These are phyloP conservation scores for Dryadomyces quercivorus DNA, from an alignment of 2,329 filamentous ascomycete genomes.

Conservation along the genomic window DNA sequence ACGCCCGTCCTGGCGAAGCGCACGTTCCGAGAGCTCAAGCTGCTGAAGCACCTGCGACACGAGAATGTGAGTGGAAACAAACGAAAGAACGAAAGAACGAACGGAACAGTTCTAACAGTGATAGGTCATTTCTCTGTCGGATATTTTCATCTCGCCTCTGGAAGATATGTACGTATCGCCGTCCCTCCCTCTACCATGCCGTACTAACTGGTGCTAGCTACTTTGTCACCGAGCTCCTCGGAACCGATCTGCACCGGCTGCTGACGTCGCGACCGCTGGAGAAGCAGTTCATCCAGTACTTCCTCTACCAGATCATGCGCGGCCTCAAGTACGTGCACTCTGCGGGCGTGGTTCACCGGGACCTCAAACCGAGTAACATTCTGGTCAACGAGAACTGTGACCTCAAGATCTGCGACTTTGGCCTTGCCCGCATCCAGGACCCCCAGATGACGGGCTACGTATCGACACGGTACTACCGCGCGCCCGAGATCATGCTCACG, in stretches of 20 bases:
- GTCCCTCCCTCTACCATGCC: background rate
- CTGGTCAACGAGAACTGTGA: conserved; percentile 99
- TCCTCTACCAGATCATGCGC: conserved; percentile 96
- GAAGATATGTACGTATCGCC: conserved; percentile 74
- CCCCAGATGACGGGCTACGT: conserved; percentile 99
- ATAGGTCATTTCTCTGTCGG: conserved; percentile 92
- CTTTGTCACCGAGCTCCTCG: conserved; percentile 94
- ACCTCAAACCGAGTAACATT: conserved; percentile 97
- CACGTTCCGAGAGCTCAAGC: conserved; percentile 93
- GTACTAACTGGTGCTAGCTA: conserved; percentile 44
- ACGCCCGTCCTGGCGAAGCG: conserved; percentile 97
- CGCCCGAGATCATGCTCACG: conserved; percentile 98
- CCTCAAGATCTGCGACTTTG: conserved; percentile 98
- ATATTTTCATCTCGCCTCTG: conserved; percentile 98
- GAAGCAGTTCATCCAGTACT: conserved; percentile 99
- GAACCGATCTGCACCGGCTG: conserved; percentile 90
- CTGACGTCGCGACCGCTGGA: conserved; percentile 91
- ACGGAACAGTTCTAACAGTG: too few relatives aligned
- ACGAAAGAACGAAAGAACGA: too few relatives aligned
- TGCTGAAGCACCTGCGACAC: conserved; percentile 90
- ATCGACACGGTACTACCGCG: conserved; percentile 95
- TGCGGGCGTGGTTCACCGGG: conserved; percentile 91
- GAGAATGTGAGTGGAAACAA: conserved; percentile 60
- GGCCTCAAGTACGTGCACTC: conserved; percentile 99
- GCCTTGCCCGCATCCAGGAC: conserved; percentile 92